Base-by-base conservation (phyloP, 75 land plant species). In the Picea sitchensis region DNA sequence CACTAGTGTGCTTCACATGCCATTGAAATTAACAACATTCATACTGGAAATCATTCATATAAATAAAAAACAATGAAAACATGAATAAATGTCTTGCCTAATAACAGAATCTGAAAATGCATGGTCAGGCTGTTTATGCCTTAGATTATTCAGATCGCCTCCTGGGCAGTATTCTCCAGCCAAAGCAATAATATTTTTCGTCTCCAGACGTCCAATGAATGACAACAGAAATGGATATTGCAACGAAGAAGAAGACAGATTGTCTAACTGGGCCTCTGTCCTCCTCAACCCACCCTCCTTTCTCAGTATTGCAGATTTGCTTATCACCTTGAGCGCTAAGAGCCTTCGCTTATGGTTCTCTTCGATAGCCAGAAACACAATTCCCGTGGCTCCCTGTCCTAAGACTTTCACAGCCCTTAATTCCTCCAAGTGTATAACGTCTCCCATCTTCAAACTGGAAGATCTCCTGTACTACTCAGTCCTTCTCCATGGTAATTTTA, bases 131-230 rank as follows among this genome's bases (percentile, higher is more conserved):
- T 90, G 95, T 13, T 76, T 79, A 76, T 90, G 82, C 5, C 96
- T 87, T 76, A 95, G 90, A 64, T 85, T 81, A 80, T 95, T 86
- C 21, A 95, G 90, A 80, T 95, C 98, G 31, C 92, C 92, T 13
- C 94, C 98, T 65, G 90, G 76, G 83, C 95, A 95, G 83, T 74
- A 95, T 15, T 94, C 94, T 30, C 75, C 85, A 34, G 87, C 58
- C 21, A 87, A 82, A 8, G 85, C 88, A 51, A 75, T 63, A 17
- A 68, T 68, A 4, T 6, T 68, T 5, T 68, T 38, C 12, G 88
- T 76, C 76, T 95, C 96, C 69, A 80, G 76, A 56, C 79, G 61
- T 17, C 87, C 88, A 71, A 85, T 34, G 20, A 95, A 86, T 15
- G 84, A 30, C 14, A 89, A 95, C 32, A 95, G 85, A 79, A 91